phyloP scores from a whole-genome alignment of 2,329 filamentous ascomycete species.

The Colletotrichum liriopes region DNA sequence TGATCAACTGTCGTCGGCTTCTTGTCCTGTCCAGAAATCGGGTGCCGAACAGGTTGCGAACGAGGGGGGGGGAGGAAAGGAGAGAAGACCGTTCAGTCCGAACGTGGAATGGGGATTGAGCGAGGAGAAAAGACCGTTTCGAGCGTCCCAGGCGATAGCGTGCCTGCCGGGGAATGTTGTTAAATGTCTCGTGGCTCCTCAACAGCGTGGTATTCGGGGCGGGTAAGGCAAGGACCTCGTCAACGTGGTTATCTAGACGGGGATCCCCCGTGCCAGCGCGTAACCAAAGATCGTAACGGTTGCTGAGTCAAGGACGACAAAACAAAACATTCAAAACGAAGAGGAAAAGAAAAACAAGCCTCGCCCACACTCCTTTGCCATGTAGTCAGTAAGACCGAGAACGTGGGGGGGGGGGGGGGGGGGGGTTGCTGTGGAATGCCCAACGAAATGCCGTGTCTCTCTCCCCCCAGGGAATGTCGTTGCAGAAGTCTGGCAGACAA shows the following conservation, averaged over 20 bases:
- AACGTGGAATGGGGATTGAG: too few relatives aligned
- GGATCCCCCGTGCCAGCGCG: background rate
- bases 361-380: conserved; percentile 15
- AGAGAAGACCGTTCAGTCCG: background rate
- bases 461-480: conserved; percentile 8
- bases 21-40: background rate
- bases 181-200: background rate
- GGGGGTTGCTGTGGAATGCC: background rate
- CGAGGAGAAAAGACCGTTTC: conserved; percentile 9
- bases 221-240: background rate
- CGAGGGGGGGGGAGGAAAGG: background rate
- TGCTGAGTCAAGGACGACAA: background rate
- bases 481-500: background rate
- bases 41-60: background rate
- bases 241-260: background rate
- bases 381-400: background rate
- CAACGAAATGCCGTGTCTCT: background rate
- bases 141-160: background rate
- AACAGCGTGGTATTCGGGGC: conserved; percentile 6
- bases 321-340: too few relatives aligned
- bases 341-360: background rate
- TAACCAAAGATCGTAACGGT: background rate
- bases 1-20: background rate
- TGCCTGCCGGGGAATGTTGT: background rate
- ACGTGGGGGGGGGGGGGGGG: background rate